phyloP scores from a whole-genome alignment of 108 stramenopile genomes.

The Pseudonitzschia multistriata region DNA sequence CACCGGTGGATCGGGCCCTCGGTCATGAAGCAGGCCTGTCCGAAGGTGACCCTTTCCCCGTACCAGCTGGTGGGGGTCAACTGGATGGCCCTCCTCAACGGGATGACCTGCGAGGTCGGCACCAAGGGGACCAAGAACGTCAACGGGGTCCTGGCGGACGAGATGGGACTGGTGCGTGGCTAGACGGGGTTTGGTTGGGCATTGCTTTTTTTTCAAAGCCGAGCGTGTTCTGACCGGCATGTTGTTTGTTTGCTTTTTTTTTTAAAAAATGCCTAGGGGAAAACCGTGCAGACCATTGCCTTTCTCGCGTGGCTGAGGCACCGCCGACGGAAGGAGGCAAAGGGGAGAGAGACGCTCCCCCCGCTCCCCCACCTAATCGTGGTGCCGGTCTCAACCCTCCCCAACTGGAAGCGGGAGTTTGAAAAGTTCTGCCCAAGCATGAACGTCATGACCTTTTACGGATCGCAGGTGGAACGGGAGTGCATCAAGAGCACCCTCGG shows the following conservation, averaged over 20 bases:
- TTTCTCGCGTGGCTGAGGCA: conserved; percentile 87
- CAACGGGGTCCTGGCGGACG: conserved; percentile 97
- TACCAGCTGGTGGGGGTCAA: conserved; percentile 89
- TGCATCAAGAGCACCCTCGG: conserved; percentile 51
- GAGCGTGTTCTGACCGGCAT: neutral
- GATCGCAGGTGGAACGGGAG: conserved; percentile 56
- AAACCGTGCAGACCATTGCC: conserved; percentile 96
- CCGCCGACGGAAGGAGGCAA: neutral
- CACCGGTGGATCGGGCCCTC: conserved; percentile 67
- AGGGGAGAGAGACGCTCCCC: conserved; percentile 7
- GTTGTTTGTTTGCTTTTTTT: conserved; percentile 4
- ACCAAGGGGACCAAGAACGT: conserved; percentile 44
- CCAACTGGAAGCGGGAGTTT: conserved; percentile 97
- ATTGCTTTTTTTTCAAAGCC: conserved; percentile 9
- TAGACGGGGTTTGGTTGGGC: no score
- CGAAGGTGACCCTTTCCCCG: conserved; percentile 61
- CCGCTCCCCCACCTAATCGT: conserved; percentile 87
- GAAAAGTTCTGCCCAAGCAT: conserved; percentile 82
- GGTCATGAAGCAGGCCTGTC: conserved; percentile 54
- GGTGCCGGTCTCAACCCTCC: conserved; percentile 90
- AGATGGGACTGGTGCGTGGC: conserved; percentile 83
- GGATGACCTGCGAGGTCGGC: conserved; percentile 53
- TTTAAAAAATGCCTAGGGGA: conserved; percentile 41
- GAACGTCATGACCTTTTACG: conserved; percentile 86
- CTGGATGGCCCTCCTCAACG: conserved; percentile 80